Conservation (phyloP, 139 green algal species). For the Deuterostichococcus epilithicus region DNA sequence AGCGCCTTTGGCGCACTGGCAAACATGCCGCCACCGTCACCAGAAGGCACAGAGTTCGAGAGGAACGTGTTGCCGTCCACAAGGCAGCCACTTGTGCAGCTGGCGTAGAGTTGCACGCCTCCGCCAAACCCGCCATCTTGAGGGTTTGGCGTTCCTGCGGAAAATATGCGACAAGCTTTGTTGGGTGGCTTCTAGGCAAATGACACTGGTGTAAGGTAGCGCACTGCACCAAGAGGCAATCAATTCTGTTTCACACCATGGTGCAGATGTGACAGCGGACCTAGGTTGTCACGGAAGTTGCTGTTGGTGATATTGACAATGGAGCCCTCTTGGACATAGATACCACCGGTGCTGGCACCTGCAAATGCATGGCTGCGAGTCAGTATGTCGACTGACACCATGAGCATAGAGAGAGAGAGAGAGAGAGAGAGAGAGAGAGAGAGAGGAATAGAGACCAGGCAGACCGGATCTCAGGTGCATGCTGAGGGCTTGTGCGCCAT, state of each 20-base stretch:
- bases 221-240: too few species aligned
- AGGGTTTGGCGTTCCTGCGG: background rate
- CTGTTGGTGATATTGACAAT: background rate
- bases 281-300: background rate
- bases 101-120: background rate
- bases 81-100: background rate
- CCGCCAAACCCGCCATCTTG: background rate
- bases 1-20: background rate
- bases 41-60: background rate
- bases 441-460: too few species aligned
- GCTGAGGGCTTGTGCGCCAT: too few species aligned
- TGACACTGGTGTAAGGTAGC: background rate
- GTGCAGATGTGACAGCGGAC: too few species aligned
- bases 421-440: too few species aligned
- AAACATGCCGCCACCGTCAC: background rate
- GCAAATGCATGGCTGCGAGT: background rate
- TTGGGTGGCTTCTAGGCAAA: too few species aligned
- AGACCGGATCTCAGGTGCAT: too few species aligned
- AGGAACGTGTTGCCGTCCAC: background rate
- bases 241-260: too few species aligned
- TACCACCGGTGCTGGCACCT: background rate
- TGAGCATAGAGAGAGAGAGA: too few species aligned
- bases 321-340: background rate
- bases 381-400: too few species aligned
- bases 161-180: too few species aligned